These are phyloP conservation scores for Fusarium sp. DNA, from an alignment of 2,329 filamentous ascomycete species.

Conservation along the genomic window DNA sequence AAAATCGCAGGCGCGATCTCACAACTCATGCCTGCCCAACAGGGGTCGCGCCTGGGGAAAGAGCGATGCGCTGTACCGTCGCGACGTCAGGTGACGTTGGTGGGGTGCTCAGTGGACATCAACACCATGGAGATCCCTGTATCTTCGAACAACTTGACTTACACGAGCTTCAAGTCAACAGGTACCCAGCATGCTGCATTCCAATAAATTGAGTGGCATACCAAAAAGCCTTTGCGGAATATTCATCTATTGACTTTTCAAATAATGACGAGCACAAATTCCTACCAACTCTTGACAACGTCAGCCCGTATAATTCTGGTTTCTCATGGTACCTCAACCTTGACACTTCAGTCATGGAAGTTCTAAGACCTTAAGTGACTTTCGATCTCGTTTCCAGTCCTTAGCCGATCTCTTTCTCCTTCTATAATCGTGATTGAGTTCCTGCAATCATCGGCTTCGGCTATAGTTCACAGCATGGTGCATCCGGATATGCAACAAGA, in stretches of 20 bases:
- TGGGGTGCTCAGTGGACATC: slow-evolving; percentile 13
- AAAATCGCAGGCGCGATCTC: slow-evolving; percentile 17
- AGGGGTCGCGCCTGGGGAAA: slow-evolving; percentile 21
- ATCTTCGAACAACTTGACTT: slow-evolving; percentile 15
- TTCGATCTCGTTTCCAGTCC: neutral
- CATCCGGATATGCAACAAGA: neutral
- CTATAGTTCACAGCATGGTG: neutral
- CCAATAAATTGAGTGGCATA: neutral
- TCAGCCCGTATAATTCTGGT: neutral
- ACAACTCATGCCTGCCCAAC: slow-evolving; percentile 1
- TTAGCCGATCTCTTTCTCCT: neutral
- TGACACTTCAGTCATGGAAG: neutral
- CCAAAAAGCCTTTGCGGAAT: neutral
- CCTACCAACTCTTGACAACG: neutral
- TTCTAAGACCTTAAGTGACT: neutral
- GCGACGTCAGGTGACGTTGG: slow-evolving; percentile 46
- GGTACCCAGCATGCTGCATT: neutral
- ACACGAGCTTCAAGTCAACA: neutral
- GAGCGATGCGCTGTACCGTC: slow-evolving; percentile 36
- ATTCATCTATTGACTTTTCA: neutral
- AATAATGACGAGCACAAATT: too few species aligned
- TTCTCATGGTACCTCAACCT: neutral
- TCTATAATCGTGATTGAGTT: neutral
- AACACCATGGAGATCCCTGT: slow-evolving; percentile 1
- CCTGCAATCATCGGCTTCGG: neutral